Evolutionary conservation across 345 rosid genomes (phyloP), one percentile per base, ranked within the genome.

Genomic region (Eucalyptus decipiens): DNA sequence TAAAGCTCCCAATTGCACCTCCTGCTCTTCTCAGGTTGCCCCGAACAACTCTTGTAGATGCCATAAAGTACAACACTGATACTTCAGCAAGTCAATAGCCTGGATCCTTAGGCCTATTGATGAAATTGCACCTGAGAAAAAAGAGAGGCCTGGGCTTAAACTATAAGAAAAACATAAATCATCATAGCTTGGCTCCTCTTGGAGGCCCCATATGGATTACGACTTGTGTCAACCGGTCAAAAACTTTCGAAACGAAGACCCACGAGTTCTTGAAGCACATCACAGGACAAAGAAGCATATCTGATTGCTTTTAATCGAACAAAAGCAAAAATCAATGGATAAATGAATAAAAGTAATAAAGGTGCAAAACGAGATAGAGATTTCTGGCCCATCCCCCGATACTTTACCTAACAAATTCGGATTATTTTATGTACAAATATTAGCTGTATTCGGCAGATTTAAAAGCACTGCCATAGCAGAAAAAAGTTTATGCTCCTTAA

Each of bases 31-130:
- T 91, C 88, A 94, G 90, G 88, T 92, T 93, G 86, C 91, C 90
- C 88, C 94, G 88, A 32, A 92, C 93, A 87, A 94, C 76, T 87
- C 96, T 92, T 43, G 96, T 93, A 85, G 95, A 92, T 89, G 98
- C 96, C 98, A 96, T 96, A 32, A 51, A 50, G 40, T 48, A 32
- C 11, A 6, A 30, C 34, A 50, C 87, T 50, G 18, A 32, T 86
- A 21, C 89, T 67, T 86, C 89, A 80, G 58, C 42, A 8, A 58
- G 92, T 88, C 87, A 30, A 34, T 23, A 49, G 37, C 87, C 23
- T 18, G 37, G 54, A 45, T 17, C 37, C 87, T 49, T 49, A 86
- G 87, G 87, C 81, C 52, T 42, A 96, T 88, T 26, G 96, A 86
- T 32, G 87, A 49, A 11, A 13, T 50, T 49, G 65, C 21, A 56